phyloP scores from a whole-genome alignment of 1,139 yeast genomes.

The Kazachstania sp. region DNA sequence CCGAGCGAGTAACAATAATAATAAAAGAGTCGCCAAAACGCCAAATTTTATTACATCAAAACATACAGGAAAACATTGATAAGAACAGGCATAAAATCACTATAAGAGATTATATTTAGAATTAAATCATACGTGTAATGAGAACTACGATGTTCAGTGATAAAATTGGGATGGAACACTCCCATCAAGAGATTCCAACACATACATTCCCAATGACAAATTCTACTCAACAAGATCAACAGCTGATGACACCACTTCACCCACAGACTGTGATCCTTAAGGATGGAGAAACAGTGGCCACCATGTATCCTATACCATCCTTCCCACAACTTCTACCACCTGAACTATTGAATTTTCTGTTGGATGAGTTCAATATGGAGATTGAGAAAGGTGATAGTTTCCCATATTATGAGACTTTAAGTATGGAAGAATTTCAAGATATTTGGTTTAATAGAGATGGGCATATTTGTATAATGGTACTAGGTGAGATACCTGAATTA shows the following conservation, averaged over 20 bases:
- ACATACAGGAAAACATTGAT: too few species aligned
- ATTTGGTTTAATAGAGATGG: slow-evolving; percentile 72
- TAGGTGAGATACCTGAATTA: slow-evolving; percentile 59
- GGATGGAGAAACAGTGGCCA: slow-evolving; percentile 88
- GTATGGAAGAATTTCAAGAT: slow-evolving; percentile 61
- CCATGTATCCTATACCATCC: slow-evolving; percentile 74
- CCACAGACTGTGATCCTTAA: slow-evolving; percentile 59
- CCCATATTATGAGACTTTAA: slow-evolving; percentile 72
- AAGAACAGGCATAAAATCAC: too few species aligned
- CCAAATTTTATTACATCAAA: not conserved
- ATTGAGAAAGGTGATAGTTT: slow-evolving; percentile 81
- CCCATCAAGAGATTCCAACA: not conserved
- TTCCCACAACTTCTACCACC: slow-evolving; percentile 54
- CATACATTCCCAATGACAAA: not conserved
- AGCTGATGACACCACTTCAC: slow-evolving; percentile 19
- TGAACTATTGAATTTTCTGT: slow-evolving; percentile 67
- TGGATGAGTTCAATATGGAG: slow-evolving; percentile 92
- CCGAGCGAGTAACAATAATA: slow-evolving; percentile 3
- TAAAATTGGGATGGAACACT: not conserved
- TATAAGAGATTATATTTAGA: too few species aligned
- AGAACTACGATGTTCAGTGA: not conserved
- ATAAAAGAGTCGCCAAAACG: not conserved
- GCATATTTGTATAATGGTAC: slow-evolving; percentile 78
- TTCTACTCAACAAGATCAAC: slow-evolving; percentile 9
- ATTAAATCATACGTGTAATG: too few species aligned